phyloP scores from a whole-genome alignment of 2,329 filamentous ascomycete genomes.

The Phyllosticta capitalensis region DNA sequence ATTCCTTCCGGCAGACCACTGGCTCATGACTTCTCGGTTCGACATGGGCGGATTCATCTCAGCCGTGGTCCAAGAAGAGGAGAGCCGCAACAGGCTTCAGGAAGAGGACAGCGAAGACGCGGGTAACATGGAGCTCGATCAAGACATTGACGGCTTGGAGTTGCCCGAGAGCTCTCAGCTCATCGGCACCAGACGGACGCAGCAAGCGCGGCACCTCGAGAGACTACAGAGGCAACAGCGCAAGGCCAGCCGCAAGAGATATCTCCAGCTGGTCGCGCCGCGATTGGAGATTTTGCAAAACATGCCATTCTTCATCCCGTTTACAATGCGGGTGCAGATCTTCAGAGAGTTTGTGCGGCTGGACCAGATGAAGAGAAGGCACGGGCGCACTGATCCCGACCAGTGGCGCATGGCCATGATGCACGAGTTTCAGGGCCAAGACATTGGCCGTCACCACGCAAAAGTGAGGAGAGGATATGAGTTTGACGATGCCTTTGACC shows the following conservation, averaged over 20 bases:
- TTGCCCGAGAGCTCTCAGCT: conserved; percentile 17
- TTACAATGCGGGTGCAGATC: conserved; percentile 80
- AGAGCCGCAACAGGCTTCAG: conserved; percentile 60
- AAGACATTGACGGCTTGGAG: conserved; percentile 23
- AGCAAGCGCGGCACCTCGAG: conserved; percentile 54
- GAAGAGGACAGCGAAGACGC: conserved; percentile 52
- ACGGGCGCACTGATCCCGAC: conserved; percentile 62
- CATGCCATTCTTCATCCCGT: conserved; percentile 95
- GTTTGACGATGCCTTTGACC: conserved; percentile 75
- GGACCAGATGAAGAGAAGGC: conserved; percentile 64
- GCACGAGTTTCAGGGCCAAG: conserved; percentile 22
- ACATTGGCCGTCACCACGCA: conserved; percentile 52
- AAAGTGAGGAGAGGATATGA: conserved; percentile 68
- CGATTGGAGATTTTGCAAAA: conserved; percentile 86
- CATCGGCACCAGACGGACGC: conserved; percentile 51
- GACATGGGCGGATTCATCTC: conserved; percentile 83
- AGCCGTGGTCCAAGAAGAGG: conserved; percentile 80
- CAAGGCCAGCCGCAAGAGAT: conserved; percentile 57
- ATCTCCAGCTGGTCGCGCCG: conserved; percentile 66
- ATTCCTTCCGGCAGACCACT: conserved; percentile 76
- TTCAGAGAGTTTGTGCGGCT: conserved; percentile 86
- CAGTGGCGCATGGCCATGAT: conserved; percentile 56
- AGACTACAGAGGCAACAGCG: conserved; percentile 54
- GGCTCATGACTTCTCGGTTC: conserved; percentile 84
- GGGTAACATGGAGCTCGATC: conserved; percentile 30